Evolutionary conservation across 345 rosid genomes (phyloP).

Genomic region (Hibiscus trionum): DNA sequence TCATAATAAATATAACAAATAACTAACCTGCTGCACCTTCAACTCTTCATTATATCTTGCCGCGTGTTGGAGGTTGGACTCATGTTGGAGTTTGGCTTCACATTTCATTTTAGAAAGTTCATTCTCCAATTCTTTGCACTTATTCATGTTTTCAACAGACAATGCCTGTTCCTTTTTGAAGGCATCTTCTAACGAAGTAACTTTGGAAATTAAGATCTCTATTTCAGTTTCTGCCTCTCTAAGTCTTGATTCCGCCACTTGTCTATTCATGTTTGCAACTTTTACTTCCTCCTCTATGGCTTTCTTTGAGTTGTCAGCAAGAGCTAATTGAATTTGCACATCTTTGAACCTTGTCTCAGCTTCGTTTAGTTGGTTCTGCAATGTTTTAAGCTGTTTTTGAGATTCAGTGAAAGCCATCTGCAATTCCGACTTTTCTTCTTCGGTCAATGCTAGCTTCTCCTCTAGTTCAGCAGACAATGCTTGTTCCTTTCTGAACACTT

Average conservation of each 20-base stretch:
- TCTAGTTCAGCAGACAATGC: slow-evolving; percentile 40
- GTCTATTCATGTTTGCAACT: slow-evolving; percentile 29
- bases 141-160: slow-evolving; percentile 5
- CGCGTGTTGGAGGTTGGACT: slow-evolving; percentile 22
- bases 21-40: slow-evolving; percentile 60
- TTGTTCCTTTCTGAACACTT: slow-evolving; percentile 1
- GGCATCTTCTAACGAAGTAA: slow-evolving; percentile 33
- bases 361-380: slow-evolving; percentile 32
- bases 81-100: slow-evolving; percentile 33
- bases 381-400: slow-evolving; percentile 37
- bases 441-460: slow-evolving; percentile 43
- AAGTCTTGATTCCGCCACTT: slow-evolving; percentile 46
- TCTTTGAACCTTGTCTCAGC: slow-evolving; percentile 37
- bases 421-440: slow-evolving; percentile 47
- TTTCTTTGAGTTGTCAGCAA: slow-evolving; percentile 37
- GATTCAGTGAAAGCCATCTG: slow-evolving; percentile 39
- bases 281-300: slow-evolving; percentile 42
- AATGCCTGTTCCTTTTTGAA: slow-evolving; percentile 1
- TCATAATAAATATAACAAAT: not conserved
- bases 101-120: slow-evolving; percentile 47
- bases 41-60: slow-evolving; percentile 31
- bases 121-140: slow-evolving; percentile 32
- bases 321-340: slow-evolving; percentile 31
- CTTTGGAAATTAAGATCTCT: slow-evolving; percentile 35
- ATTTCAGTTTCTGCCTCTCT: slow-evolving; percentile 45